Percentiles rank a stretch among this genome's conserved stretches.
phyloP scores from a whole-genome alignment of 1,139 yeast species.

The Saccharomyces hybrid region DNA sequence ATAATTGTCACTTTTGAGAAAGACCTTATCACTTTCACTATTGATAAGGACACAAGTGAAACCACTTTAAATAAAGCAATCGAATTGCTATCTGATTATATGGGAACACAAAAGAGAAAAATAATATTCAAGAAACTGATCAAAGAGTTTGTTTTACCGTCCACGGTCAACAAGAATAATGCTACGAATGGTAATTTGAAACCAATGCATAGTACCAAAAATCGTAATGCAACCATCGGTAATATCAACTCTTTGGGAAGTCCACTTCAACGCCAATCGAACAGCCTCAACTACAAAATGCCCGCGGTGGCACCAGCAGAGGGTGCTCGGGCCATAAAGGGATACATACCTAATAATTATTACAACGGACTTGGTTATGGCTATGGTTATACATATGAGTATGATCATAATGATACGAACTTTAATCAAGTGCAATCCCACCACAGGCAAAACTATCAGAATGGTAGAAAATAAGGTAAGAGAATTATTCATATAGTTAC shows the following conservation, averaged over 20 bases:
- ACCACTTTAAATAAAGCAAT: conserved; percentile 9
- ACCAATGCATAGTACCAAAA: neutral
- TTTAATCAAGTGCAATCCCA: neutral
- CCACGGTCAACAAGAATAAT: neutral
- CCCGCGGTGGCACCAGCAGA: neutral
- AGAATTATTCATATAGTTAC: neutral
- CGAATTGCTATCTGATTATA: conserved; percentile 11
- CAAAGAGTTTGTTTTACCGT: neutral
- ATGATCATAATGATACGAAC: conserved; percentile 1
- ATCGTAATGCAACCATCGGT: neutral
- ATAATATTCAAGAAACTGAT: neutral
- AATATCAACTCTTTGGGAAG: neutral
- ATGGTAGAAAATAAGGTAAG: neutral
- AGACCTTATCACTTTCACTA: conserved; percentile 12
- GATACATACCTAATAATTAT: conserved; percentile 2
- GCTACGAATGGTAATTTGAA: neutral
- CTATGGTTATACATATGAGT: conserved; percentile 4
- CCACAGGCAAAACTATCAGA: neutral
- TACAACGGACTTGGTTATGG: conserved; percentile 5
- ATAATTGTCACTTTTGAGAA: conserved; percentile 14
- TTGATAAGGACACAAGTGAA: conserved; percentile 10
- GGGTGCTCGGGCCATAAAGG: neutral
- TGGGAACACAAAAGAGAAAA: conserved; percentile 3
- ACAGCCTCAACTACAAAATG: neutral
- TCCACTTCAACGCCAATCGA: neutral